phyloP scores from a whole-genome alignment of 495 filamentous ascomycete genomes.

The Cercophora sp. region DNA sequence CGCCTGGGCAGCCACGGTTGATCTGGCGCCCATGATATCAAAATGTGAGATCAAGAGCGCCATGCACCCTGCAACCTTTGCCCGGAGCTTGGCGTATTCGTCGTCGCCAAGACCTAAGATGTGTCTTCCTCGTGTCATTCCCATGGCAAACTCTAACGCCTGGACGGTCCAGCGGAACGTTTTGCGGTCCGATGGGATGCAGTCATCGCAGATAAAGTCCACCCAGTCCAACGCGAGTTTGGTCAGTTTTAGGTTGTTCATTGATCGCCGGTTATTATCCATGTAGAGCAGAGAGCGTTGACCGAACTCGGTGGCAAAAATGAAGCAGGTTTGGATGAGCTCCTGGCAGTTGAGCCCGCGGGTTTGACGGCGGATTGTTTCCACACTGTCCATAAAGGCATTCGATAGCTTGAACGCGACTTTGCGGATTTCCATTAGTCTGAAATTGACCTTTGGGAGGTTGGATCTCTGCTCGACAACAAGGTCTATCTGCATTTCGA shows the following conservation, averaged over 20 bases:
- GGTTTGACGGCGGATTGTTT: slow-evolving; percentile 82
- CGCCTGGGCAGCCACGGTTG: slow-evolving; percentile 84
- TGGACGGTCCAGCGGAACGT: slow-evolving; percentile 97
- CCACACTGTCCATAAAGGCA: slow-evolving; percentile 98
- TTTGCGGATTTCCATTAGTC: slow-evolving; percentile 92
- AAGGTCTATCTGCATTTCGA: slow-evolving; percentile 77
- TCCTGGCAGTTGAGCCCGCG: slow-evolving; percentile 85
- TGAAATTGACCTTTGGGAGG: slow-evolving; percentile 82
- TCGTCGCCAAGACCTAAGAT: slow-evolving; percentile 81
- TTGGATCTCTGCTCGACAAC: slow-evolving; percentile 91
- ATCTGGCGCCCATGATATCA: slow-evolving; percentile 96
- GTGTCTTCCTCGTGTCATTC: slow-evolving; percentile 88
- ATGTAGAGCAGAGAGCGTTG: slow-evolving; percentile 90
- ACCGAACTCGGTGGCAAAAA: slow-evolving; percentile 96
- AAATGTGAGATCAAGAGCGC: slow-evolving; percentile 96
- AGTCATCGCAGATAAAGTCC: slow-evolving; percentile 96
- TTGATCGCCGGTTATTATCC: slow-evolving; percentile 85
- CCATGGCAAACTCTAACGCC: slow-evolving; percentile 94
- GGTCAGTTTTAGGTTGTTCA: slow-evolving; percentile 95
- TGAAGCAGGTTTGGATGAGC: slow-evolving; percentile 96
- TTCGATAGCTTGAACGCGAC: slow-evolving; percentile 96
- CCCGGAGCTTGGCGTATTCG: slow-evolving; percentile 74
- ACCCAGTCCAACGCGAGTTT: slow-evolving; percentile 94
- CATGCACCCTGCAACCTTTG: slow-evolving; percentile 96
- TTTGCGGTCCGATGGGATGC: slow-evolving; percentile 87